Evolutionary conservation across 352 stramenopile species (phyloP).

Genomic region (Pythium guiyangense): DNA sequence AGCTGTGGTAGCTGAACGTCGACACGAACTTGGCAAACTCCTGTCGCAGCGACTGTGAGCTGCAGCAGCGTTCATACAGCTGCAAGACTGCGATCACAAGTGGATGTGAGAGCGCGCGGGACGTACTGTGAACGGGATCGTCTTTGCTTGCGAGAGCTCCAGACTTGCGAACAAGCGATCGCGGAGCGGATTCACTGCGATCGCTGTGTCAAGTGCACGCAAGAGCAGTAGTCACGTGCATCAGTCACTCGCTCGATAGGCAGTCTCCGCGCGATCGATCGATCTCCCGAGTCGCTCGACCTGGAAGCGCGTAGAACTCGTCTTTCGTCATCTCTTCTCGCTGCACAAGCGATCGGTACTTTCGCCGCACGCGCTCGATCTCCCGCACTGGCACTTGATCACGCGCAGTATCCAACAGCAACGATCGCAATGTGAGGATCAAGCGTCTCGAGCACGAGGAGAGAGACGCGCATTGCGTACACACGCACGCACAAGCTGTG

Average conservation of each 20-base stretch:
- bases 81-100: not conserved
- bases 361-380: conserved; percentile 47
- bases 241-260: not conserved
- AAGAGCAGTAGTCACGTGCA: not conserved
- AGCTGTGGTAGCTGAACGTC: conserved; percentile 57
- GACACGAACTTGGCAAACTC: conserved; percentile 53
- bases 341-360: conserved; percentile 27
- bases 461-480: not conserved
- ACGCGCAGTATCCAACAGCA: not conserved
- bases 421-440: no score
- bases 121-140: conserved; percentile 36
- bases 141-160: conserved; percentile 25
- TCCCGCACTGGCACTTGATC: conserved; percentile 38
- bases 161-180: conserved; percentile 41
- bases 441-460: not conserved
- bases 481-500: conserved; percentile 37
- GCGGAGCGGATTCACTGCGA: conserved; percentile 38
- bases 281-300: conserved; percentile 1
- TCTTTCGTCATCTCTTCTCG: conserved; percentile 50
- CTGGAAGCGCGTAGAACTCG: conserved; percentile 44
- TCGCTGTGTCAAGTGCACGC: conserved; percentile 7
- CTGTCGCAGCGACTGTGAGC: conserved; percentile 11
- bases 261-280: not conserved
- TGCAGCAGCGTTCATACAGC: not conserved
- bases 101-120: not conserved